Evolutionary conservation across 78 protist species (phyloP).

Genomic region (Pigoraptor vietnamica): DNA sequence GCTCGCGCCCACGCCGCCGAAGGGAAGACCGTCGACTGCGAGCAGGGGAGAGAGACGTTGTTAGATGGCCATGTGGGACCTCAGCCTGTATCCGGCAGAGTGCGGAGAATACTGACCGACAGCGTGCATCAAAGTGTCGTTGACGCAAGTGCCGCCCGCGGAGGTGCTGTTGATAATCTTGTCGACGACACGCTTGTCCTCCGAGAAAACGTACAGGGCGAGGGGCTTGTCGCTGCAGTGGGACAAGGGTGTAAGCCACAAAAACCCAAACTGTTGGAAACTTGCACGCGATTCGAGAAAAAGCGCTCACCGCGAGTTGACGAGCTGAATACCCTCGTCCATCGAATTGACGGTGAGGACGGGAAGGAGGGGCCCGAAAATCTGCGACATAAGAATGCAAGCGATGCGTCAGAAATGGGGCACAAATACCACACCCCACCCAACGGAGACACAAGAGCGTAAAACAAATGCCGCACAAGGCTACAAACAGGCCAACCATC

Average conservation of each 20-base stretch:
- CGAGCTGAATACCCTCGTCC: constrained; percentile 21
- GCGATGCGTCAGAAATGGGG: neutral
- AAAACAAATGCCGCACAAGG: too few relatives aligned
- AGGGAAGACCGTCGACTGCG: constrained; percentile 64
- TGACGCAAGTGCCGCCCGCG: constrained; percentile 38
- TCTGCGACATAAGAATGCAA: constrained; percentile 12
- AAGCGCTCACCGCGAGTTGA: neutral
- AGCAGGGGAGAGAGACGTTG: neutral
- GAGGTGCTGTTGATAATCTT: neutral
- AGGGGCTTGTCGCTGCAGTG: constrained; percentile 51
- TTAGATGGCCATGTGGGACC: neutral
- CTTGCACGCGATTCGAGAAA: too few relatives aligned
- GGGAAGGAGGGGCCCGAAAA: constrained; percentile 80
- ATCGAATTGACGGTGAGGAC: neutral
- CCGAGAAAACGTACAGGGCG: constrained; percentile 60
- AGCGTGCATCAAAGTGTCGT: constrained; percentile 42
- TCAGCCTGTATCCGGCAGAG: neutral
- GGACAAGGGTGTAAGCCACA: neutral
- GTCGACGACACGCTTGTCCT: neutral
- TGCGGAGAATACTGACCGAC: neutral
- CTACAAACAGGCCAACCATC: too few relatives aligned
- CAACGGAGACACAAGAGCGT: neutral
- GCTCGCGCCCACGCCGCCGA: constrained; percentile 91
- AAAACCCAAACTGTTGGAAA: neutral
- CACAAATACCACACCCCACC: neutral